Evolutionary conservation across 2,329 filamentous ascomycete genomes (phyloP).

Genomic region (Coleophoma eucalyptorum): DNA sequence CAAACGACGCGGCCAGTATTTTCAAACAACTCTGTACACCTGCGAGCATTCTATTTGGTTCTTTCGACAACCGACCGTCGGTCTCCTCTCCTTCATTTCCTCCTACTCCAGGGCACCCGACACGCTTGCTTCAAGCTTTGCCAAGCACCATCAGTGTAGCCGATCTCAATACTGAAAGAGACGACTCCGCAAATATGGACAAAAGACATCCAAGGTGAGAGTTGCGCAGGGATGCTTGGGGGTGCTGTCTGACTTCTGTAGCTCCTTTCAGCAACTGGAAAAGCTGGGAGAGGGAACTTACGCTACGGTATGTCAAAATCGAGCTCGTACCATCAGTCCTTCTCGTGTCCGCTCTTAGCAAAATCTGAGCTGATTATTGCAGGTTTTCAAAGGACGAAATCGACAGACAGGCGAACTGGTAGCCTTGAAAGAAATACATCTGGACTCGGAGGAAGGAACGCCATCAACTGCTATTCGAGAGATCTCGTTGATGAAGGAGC

Average conservation of each 20-base stretch:
- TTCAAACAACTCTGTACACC: slow-evolving; percentile 31
- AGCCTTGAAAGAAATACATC: slow-evolving; percentile 96
- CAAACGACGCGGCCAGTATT: slow-evolving; percentile 22
- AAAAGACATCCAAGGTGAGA: slow-evolving; percentile 73
- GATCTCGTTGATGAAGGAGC: slow-evolving; percentile 98
- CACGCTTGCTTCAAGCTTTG: slow-evolving; percentile 15
- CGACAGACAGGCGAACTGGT: slow-evolving; percentile 95
- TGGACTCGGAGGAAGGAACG: slow-evolving; percentile 97
- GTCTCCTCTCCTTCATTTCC: slow-evolving; percentile 16
- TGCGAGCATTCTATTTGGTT: slow-evolving; percentile 36
- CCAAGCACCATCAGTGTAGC: slow-evolving; percentile 29
- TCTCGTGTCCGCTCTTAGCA: no score
- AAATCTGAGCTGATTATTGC: slow-evolving; percentile 20
- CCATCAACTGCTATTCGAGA: slow-evolving; percentile 96
- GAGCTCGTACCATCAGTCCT: background rate
- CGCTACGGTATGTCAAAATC: slow-evolving; percentile 66
- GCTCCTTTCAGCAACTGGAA: slow-evolving; percentile 97
- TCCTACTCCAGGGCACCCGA: slow-evolving; percentile 24
- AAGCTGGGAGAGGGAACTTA: slow-evolving; percentile 99
- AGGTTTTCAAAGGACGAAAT: slow-evolving; percentile 99
- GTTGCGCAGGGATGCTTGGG: background rate
- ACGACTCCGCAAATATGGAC: slow-evolving; percentile 60
- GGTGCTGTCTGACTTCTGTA: slow-evolving; percentile 2
- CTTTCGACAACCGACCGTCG: slow-evolving; percentile 19
- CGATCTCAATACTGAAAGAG: slow-evolving; percentile 21